Base-by-base conservation (phyloP, 2,329 filamentous ascomycete genomes). In the Epichloe sp. region DNA sequence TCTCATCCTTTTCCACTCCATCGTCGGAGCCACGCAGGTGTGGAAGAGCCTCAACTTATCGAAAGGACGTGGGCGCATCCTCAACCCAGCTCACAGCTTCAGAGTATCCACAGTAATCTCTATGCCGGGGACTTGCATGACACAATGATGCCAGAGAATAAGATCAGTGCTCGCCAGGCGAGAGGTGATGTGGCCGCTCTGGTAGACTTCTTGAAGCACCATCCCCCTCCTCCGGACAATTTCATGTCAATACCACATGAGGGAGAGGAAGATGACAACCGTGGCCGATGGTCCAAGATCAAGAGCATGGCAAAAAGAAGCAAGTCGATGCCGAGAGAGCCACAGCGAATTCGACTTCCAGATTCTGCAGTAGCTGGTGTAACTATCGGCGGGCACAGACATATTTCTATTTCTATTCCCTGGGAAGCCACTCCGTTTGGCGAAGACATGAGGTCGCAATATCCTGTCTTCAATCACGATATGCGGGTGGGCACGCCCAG, bases 351-450 rank as follows among this genome's bases (percentile, higher is more conserved):
- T 36, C 64, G 59, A 36, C 67, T 81, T 3, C 78, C 78, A 8
- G 77, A 82, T 58, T 74, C 73, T 23, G 77, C 77, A 12, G 68
- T 82, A 14, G 73, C 75, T 4, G 74, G 76, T 7, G 74, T 65
- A 37, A 81, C 77, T 0, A 74, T 63, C 6, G 71, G 67, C 3
- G 78, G 78, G 1, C 68, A 78, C 58, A 70, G 75, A 4, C 75
- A 82, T 57, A 80, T 82, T 55, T 76, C 78, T 52, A 82, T 82
- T 48, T 80, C 78, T 0, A 80, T 82, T 44, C 78, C 79, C 1
- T 53, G 74, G 12, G 71, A 78, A 55, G 65, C 76, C 52, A 71
- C 70, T 5, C 70, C 75, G 21, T 63, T 74, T 43, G 68, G 66
- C 3, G 54, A 57, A 37, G 57, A 55, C 35, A 59, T 61, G 19